These are phyloP conservation scores for Macadamia integrifolia DNA, from an alignment of 164 flowering plant genomes.

Conservation along the genomic window DNA sequence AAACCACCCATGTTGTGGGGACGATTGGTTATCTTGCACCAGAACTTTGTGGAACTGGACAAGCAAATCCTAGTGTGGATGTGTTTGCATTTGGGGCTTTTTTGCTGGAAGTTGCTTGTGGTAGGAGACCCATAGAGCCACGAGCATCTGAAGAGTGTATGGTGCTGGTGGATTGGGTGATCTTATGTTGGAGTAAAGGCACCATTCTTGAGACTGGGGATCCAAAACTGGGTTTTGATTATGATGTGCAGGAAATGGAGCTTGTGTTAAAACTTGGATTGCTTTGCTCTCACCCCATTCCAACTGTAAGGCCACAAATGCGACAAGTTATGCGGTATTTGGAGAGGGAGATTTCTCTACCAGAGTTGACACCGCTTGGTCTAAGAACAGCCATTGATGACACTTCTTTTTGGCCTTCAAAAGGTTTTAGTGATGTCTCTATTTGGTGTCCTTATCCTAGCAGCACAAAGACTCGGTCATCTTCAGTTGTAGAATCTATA, in stretches of 20 bases:
- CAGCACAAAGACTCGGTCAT: no score
- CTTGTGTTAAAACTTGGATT: constrained; percentile 21
- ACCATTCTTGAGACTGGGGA: constrained; percentile 13
- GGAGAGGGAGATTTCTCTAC: constrained; percentile 6
- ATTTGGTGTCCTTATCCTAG: no score
- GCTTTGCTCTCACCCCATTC: constrained; percentile 19
- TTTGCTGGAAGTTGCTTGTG: constrained; percentile 41
- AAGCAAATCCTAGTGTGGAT: constrained; percentile 33
- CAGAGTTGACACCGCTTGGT: constrained; percentile 7
- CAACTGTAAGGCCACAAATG: constrained; percentile 22
- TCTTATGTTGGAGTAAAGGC: constrained; percentile 16
- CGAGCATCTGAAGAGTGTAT: background rate
- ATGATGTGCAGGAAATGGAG: constrained; percentile 16
- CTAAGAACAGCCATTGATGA: background rate
- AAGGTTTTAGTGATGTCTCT: no score
- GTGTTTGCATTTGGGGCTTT: constrained; percentile 46
- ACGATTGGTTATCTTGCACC: constrained; percentile 47
- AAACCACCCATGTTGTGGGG: constrained; percentile 40
- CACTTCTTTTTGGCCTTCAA: no score
- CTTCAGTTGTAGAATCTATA: background rate
- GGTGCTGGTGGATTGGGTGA: constrained; percentile 21
- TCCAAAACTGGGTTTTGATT: constrained; percentile 12
- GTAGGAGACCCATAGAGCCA: constrained; percentile 30
- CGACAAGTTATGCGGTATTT: constrained; percentile 21
- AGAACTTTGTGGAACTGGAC: constrained; percentile 32